Evolutionary conservation across 2,329 filamentous ascomycete species (phyloP).

Genomic region (Camptophora hylomeconis): DNA sequence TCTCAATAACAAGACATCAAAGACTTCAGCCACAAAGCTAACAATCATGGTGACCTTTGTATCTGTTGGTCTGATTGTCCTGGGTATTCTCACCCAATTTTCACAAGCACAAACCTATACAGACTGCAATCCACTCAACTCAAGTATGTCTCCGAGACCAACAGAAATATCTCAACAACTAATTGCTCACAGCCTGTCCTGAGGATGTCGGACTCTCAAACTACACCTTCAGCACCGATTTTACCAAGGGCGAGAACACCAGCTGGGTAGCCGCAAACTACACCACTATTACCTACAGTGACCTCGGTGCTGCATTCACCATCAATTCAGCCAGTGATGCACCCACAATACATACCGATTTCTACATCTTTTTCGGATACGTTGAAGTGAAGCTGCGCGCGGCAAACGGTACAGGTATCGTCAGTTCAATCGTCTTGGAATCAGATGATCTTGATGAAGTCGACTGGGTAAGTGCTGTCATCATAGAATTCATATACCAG

Average conservation of each 20-base stretch:
- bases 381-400: conserved; percentile 36
- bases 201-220: too few relatives aligned
- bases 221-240: conserved; percentile 76
- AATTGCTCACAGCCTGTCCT: too few relatives aligned
- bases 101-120: too few relatives aligned
- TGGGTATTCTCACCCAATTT: too few relatives aligned
- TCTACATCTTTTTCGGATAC: conserved; percentile 43
- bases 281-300: conserved; percentile 57
- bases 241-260: conserved; percentile 46
- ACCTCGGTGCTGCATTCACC: conserved; percentile 37
- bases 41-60: too few relatives aligned
- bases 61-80: too few relatives aligned
- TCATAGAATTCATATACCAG: too few relatives aligned
- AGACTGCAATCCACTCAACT: too few relatives aligned
- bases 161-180: too few relatives aligned
- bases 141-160: too few relatives aligned
- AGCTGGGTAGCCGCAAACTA: conserved; percentile 59
- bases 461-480: conserved; percentile 87
- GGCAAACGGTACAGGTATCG: conserved; percentile 60
- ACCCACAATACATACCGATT: conserved; percentile 31
- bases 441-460: conserved; percentile 96
- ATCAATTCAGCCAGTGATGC: conserved; percentile 36
- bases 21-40: too few relatives aligned
- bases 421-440: conserved; percentile 90
- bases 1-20: too few relatives aligned